Conservation (phyloP, 345 rosid species). For the Aethionema arabicum region DNA sequence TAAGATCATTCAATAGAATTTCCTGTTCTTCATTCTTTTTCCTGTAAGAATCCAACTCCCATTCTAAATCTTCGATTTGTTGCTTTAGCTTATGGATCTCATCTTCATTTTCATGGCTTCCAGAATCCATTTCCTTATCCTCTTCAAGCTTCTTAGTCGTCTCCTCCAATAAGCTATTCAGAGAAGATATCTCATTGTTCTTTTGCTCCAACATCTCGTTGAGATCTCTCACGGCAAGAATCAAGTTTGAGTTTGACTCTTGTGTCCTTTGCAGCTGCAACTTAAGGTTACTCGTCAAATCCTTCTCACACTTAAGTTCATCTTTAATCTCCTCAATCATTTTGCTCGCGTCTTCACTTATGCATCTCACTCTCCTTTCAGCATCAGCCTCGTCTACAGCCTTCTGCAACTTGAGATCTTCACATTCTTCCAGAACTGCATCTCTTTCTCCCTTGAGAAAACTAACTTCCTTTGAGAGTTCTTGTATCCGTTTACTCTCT, state of each 20-base stretch:
- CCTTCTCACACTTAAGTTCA: slow-evolving; percentile 73
- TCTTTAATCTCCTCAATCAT: slow-evolving; percentile 62
- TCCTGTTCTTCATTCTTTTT: slow-evolving; percentile 70
- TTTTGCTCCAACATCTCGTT: slow-evolving; percentile 68
- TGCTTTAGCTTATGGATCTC: slow-evolving; percentile 56
- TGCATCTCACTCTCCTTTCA: slow-evolving; percentile 42
- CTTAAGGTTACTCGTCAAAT: slow-evolving; percentile 59
- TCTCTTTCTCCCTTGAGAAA: slow-evolving; percentile 64
- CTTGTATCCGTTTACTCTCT: slow-evolving; percentile 69
- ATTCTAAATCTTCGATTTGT: slow-evolving; percentile 50
- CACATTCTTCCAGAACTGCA: slow-evolving; percentile 45
- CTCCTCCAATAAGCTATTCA: slow-evolving; percentile 40
- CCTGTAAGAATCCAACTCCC: slow-evolving; percentile 59
- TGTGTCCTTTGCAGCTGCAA: slow-evolving; percentile 80
- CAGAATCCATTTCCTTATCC: slow-evolving; percentile 30
- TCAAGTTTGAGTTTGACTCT: slow-evolving; percentile 82
- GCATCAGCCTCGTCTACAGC: slow-evolving; percentile 41
- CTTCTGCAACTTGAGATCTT: slow-evolving; percentile 43
- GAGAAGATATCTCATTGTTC: slow-evolving; percentile 46
- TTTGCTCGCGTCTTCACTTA: slow-evolving; percentile 53
- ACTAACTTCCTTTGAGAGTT: slow-evolving; percentile 52
- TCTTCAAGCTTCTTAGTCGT: slow-evolving; percentile 39
- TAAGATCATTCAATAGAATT: slow-evolving; percentile 66
- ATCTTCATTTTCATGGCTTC: slow-evolving; percentile 26
- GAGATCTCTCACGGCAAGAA: slow-evolving; percentile 80